These are phyloP conservation scores for Tylopilus sp. DNA, from an alignment of 768 basidiomycete species.

Conservation along the genomic window DNA sequence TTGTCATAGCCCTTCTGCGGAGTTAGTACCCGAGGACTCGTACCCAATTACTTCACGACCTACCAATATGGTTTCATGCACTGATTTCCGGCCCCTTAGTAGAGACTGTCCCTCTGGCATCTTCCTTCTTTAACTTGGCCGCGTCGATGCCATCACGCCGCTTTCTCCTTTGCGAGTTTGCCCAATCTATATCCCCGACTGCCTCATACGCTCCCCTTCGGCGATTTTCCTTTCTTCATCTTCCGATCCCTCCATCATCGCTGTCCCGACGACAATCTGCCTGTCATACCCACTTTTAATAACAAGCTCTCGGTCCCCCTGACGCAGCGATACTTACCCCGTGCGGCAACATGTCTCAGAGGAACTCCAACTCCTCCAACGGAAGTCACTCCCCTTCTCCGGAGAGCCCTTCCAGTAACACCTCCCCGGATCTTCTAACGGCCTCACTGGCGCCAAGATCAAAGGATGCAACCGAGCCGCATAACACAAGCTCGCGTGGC, in stretches of 20 bases:
- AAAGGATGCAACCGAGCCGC: conserved; percentile 33
- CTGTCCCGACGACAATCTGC: conserved; percentile 21
- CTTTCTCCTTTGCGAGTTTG: conserved; percentile 24
- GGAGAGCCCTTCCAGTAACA: conserved; percentile 40
- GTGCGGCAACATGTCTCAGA: conserved; percentile 43
- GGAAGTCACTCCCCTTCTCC: conserved; percentile 49
- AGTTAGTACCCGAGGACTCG: conserved; percentile 32
- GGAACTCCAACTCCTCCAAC: conserved; percentile 46
- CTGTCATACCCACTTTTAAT: conserved; percentile 21
- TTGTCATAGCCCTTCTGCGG: conserved; percentile 28
- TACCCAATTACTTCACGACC: conserved; percentile 30
- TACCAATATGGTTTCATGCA: conserved; percentile 33
- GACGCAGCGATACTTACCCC: conserved; percentile 17
- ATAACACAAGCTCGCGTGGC: conserved; percentile 23
- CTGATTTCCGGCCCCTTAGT: conserved; percentile 29
- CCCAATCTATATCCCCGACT: conserved; percentile 32
- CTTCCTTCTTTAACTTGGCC: conserved; percentile 30
- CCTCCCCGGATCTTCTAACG: conserved; percentile 43
- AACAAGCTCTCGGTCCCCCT: conserved; percentile 26
- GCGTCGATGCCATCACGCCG: conserved; percentile 31
- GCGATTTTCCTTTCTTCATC: conserved; percentile 25
- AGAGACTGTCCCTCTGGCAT: conserved; percentile 15
- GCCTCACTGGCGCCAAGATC: conserved; percentile 35
- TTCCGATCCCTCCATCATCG: conserved; percentile 29
- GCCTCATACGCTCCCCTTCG: conserved; percentile 16